Evolutionary conservation across 1,284 basidiomycete species (phyloP).

Genomic region (Ustilago xerochloae): DNA sequence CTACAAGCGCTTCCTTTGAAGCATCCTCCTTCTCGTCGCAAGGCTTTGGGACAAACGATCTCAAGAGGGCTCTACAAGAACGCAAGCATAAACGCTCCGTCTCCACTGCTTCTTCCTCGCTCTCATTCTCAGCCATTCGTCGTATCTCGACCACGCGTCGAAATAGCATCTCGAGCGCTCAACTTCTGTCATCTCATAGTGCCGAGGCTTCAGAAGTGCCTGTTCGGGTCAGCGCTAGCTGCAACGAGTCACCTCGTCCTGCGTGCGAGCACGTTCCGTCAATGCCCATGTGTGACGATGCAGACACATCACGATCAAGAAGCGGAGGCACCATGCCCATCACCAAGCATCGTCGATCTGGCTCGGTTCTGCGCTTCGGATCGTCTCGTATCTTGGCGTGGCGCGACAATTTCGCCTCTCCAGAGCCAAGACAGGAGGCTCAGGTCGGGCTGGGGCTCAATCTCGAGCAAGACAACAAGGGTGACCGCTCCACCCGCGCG

Average conservation of each 20-base stretch:
- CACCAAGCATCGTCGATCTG: conserved; percentile 26
- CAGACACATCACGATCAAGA: not conserved
- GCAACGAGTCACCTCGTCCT: not conserved
- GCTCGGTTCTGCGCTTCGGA: conserved; percentile 22
- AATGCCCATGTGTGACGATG: not conserved
- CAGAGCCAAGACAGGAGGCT: not conserved
- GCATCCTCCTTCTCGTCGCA: not conserved
- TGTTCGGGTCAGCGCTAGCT: not conserved
- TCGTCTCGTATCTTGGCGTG: conserved; percentile 25
- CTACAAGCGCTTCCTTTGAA: not conserved
- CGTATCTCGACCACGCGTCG: not conserved
- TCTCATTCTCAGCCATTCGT: conserved; percentile 6
- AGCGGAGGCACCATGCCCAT: not conserved
- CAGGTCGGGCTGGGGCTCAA: conserved; percentile 17
- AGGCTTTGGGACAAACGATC: not conserved
- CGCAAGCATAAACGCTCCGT: conserved; percentile 17
- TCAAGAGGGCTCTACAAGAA: not conserved
- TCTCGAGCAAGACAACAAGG: not conserved
- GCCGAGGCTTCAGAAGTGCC: not conserved
- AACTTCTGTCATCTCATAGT: conserved; percentile 2
- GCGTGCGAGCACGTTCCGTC: not conserved
- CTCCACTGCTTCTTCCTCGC: conserved; percentile 27
- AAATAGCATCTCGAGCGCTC: conserved; percentile 14
- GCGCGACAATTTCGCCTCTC: conserved; percentile 7
- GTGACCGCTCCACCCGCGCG: not conserved